Conservation (phyloP, 2,329 filamentous ascomycete genomes). For the Aspergillus puulaauensis region DNA sequence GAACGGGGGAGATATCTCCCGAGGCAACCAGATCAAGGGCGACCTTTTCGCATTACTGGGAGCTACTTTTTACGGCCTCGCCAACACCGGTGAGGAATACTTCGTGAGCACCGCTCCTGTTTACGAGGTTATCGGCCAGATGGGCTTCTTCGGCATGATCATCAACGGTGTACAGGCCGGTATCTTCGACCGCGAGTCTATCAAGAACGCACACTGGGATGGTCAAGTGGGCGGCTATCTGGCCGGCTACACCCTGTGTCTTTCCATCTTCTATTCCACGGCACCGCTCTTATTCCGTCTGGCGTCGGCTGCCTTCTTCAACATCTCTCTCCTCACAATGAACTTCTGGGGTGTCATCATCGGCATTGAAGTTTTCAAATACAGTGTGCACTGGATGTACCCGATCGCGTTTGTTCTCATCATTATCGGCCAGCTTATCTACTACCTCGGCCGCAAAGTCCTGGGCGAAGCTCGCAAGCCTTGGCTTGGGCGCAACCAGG, state of each 20-base stretch:
- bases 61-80: slow-evolving; percentile 85
- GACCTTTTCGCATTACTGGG: slow-evolving; percentile 89
- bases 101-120: slow-evolving; percentile 81
- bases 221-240: slow-evolving; percentile 74
- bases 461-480: slow-evolving; percentile 67
- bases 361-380: slow-evolving; percentile 80
- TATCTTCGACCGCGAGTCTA: slow-evolving; percentile 82
- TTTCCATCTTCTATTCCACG: slow-evolving; percentile 82
- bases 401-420: slow-evolving; percentile 94
- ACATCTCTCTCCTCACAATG: slow-evolving; percentile 87
- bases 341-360: slow-evolving; percentile 98
- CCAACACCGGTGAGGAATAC: slow-evolving; percentile 93
- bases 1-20: slow-evolving; percentile 61
- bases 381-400: slow-evolving; percentile 83
- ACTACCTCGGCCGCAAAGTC: slow-evolving; percentile 80
- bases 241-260: slow-evolving; percentile 81
- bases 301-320: slow-evolving; percentile 90
- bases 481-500: slow-evolving; percentile 74
- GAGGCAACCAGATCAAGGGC: slow-evolving; percentile 76
- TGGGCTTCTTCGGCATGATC: slow-evolving; percentile 81
- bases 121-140: slow-evolving; percentile 90
- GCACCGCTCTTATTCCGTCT: slow-evolving; percentile 87
- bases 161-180: slow-evolving; percentile 90
- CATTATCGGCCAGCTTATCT: slow-evolving; percentile 78
- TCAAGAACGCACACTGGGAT: slow-evolving; percentile 66